phyloP scores from a whole-genome alignment of 1,284 basidiomycete species.

The Neolentinus lepideus region DNA sequence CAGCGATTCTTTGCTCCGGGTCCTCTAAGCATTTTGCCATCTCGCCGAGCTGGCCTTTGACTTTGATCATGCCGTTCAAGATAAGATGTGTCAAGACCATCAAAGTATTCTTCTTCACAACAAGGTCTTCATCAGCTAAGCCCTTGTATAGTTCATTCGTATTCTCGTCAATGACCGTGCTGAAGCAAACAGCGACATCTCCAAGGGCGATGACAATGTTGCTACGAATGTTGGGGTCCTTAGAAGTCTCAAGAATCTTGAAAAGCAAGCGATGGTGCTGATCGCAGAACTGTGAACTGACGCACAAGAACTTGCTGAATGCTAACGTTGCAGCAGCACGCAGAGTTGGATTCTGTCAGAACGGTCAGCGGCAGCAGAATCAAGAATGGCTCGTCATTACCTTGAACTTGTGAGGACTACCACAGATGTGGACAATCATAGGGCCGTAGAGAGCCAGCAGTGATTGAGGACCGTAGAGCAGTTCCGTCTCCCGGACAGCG shows the following conservation, averaged over 20 bases:
- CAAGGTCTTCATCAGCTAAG: conserved; percentile 77
- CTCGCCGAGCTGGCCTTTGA: conserved; percentile 97
- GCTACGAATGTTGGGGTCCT: conserved; percentile 83
- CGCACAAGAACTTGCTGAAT: conserved; percentile 95
- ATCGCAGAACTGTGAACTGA: conserved; percentile 93
- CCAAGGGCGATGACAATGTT: conserved; percentile 98
- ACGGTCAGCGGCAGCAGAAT: background rate
- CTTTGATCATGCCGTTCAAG: conserved; percentile 98
- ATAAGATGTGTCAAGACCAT: conserved; percentile 99
- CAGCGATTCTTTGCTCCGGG: conserved; percentile 81
- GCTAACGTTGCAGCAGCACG: conserved; percentile 85
- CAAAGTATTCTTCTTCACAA: conserved; percentile 98
- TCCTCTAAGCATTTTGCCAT: conserved; percentile 99
- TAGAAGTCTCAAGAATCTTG: conserved; percentile 88
- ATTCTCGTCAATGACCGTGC: conserved; percentile 95
- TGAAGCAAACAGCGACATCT: conserved; percentile 96
- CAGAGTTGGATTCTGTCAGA: conserved; percentile 72
- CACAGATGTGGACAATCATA: conserved; percentile 86
- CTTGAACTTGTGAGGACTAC: conserved; percentile 83
- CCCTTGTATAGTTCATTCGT: conserved; percentile 94
- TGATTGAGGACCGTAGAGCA: conserved; percentile 82
- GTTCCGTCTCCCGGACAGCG: conserved; percentile 79
- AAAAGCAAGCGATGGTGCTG: conserved; percentile 84
- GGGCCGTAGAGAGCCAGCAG: conserved; percentile 85
- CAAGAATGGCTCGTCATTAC: conserved; percentile 28